These are phyloP conservation scores for Rhipidocladum racemiflorum DNA, from an alignment of 176 grass and related monocot species.

Conservation along the genomic window DNA sequence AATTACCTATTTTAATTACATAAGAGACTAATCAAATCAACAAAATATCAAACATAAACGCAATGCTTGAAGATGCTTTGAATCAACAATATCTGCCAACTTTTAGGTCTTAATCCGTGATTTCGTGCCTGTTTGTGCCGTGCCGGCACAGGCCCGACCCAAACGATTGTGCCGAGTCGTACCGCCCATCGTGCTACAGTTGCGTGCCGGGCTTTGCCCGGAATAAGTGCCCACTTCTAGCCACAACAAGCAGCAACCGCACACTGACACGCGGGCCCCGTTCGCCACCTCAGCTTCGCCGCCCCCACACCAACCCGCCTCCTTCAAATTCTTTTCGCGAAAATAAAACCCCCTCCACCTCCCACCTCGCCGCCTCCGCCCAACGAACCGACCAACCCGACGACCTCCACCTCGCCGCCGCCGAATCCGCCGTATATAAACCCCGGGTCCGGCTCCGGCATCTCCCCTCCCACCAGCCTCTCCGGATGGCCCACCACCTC, in stretches of 20 bases:
- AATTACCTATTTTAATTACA: no score
- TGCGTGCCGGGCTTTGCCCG: no score
- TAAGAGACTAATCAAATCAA: no score
- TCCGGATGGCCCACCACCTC: slow-evolving; percentile 34
- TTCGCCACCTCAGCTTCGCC: background rate
- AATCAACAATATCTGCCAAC: no score
- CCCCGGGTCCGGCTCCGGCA: background rate
- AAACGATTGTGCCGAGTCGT: no score
- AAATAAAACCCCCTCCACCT: slow-evolving; percentile 7
- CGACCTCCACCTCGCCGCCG: slow-evolving; percentile 26
- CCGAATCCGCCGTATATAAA: slow-evolving; percentile 17
- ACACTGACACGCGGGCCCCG: slow-evolving; percentile 15
- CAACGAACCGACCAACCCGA: background rate
- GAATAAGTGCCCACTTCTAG: no score
- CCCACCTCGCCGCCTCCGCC: slow-evolving; percentile 37
- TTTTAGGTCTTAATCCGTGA: no score
- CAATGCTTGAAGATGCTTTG: no score
- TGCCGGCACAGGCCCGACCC: no score
- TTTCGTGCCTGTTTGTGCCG: no score
- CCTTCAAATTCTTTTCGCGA: slow-evolving; percentile 30
- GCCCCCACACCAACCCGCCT: slow-evolving; percentile 20
- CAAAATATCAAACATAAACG: no score
- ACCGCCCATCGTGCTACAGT: no score
- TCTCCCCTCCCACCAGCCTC: background rate
- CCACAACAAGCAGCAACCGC: background rate